Evolutionary conservation across 768 basidiomycete genomes (phyloP).

Genomic region (Lactarius sanguifluus): DNA sequence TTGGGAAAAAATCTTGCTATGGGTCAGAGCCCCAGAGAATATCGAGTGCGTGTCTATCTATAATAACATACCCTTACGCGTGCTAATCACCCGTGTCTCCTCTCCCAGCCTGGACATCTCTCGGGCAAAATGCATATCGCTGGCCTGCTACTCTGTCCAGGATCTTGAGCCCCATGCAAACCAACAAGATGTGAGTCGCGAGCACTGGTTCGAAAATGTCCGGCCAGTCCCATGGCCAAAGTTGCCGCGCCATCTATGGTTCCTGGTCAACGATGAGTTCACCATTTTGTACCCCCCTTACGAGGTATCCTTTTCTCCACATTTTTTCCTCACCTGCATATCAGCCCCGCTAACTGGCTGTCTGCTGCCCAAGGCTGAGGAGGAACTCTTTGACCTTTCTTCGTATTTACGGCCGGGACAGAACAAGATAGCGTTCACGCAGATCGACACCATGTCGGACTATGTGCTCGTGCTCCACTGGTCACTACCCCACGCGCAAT

Average conservation of each 20-base stretch:
- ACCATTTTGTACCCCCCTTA: constrained; percentile 11
- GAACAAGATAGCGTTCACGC: constrained; percentile 19
- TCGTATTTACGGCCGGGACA: constrained; percentile 11
- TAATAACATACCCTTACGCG: background rate
- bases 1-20: constrained; percentile 19
- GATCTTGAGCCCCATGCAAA: constrained; percentile 16
- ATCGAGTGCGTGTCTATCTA: constrained; percentile 8
- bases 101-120: constrained; percentile 14
- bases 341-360: background rate
- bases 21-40: constrained; percentile 13
- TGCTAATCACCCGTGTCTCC: background rate
- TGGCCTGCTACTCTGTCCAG: constrained; percentile 17
- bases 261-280: constrained; percentile 5
- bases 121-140: constrained; percentile 14
- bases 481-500: constrained; percentile 15
- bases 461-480: constrained; percentile 23
- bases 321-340: no score
- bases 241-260: constrained; percentile 16
- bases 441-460: constrained; percentile 12
- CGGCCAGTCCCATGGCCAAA: constrained; percentile 23
- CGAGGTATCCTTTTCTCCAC: background rate
- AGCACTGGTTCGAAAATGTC: constrained; percentile 25
- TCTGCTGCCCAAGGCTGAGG: constrained; percentile 1
- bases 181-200: constrained; percentile 5
- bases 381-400: constrained; percentile 21